phyloP scores from a whole-genome alignment of 1,284 basidiomycete genomes.

The Kalmanozyma brasiliensis region DNA sequence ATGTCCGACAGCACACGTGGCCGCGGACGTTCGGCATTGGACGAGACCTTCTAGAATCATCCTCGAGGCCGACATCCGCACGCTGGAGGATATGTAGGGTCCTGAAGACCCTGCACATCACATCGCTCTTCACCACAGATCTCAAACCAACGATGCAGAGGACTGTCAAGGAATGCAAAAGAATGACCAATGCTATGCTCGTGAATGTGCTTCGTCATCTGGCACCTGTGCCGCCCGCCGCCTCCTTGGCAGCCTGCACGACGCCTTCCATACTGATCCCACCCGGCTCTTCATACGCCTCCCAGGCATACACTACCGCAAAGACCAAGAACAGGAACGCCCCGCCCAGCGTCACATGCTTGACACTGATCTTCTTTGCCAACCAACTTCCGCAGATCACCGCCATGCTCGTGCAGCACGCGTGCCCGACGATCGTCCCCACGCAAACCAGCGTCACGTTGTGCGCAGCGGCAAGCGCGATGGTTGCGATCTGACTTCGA shows the following conservation, averaged over 20 bases:
- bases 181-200: too few relatives aligned
- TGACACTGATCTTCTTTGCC: slow-evolving; percentile 67
- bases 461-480: slow-evolving; percentile 93
- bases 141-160: too few relatives aligned
- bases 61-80: too few relatives aligned
- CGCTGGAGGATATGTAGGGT: too few relatives aligned
- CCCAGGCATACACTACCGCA: slow-evolving; percentile 70
- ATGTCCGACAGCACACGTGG: too few relatives aligned
- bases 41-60: too few relatives aligned
- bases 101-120: too few relatives aligned
- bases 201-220: too few relatives aligned
- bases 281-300: slow-evolving; percentile 64
- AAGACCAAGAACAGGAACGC: slow-evolving; percentile 85
- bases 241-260: slow-evolving; percentile 13
- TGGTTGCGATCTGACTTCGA: slow-evolving; percentile 95
- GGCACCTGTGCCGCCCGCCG: not conserved
- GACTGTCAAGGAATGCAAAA: too few relatives aligned
- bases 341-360: slow-evolving; percentile 80
- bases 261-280: not conserved
- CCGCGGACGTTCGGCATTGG: too few relatives aligned
- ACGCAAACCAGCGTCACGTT: slow-evolving; percentile 83
- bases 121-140: too few relatives aligned
- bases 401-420: slow-evolving; percentile 85
- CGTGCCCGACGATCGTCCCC: slow-evolving; percentile 90
- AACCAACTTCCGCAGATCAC: slow-evolving; percentile 90